Evolutionary conservation across 768 basidiomycete genomes (phyloP).

Genomic region (Kwoniella heveanensis): DNA sequence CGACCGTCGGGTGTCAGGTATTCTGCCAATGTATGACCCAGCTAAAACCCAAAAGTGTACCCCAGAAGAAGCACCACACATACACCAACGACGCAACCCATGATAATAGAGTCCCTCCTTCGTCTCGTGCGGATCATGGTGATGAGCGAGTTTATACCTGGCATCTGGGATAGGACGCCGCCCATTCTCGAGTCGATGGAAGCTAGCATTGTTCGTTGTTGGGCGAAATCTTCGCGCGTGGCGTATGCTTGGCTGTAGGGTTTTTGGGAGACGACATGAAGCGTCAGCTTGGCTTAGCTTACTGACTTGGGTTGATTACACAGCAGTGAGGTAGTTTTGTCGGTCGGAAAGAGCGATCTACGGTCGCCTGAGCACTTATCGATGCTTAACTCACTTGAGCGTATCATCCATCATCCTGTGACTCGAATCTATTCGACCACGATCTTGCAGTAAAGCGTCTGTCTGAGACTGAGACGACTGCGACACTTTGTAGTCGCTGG

Average conservation of each 20-base stretch:
- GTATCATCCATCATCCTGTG: conserved; percentile 94
- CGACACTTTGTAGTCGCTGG: conserved; percentile 74
- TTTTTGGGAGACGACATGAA: too few relatives aligned
- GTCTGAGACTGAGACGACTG: conserved; percentile 64
- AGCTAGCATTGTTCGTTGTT: conserved; percentile 73
- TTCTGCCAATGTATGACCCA: too few relatives aligned
- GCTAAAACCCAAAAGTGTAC: conserved; percentile 57
- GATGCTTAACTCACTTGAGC: conserved; percentile 66
- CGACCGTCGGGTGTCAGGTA: too few relatives aligned
- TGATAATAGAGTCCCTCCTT: conserved; percentile 82
- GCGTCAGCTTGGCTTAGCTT: too few relatives aligned
- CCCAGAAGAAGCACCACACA: conserved; percentile 69
- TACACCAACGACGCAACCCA: conserved; percentile 84
- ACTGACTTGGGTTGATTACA: too few relatives aligned
- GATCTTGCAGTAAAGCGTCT: conserved; percentile 83
- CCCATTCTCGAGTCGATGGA: conserved; percentile 82
- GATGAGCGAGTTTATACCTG: conserved; percentile 89
- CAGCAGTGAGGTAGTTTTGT: too few relatives aligned
- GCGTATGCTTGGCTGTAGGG: conserved; percentile 87
- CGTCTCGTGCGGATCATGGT: conserved; percentile 90
- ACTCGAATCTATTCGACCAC: conserved; percentile 84
- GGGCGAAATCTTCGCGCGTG: conserved; percentile 86
- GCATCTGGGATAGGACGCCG: conserved; percentile 79
- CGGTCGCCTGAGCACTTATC: too few relatives aligned
- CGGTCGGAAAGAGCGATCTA: too few relatives aligned